Percentiles rank a stretch among this genome's conserved stretches.
Conservation (phyloP, 73 alveolate genomes). For the Breviolum minutum region DNA sequence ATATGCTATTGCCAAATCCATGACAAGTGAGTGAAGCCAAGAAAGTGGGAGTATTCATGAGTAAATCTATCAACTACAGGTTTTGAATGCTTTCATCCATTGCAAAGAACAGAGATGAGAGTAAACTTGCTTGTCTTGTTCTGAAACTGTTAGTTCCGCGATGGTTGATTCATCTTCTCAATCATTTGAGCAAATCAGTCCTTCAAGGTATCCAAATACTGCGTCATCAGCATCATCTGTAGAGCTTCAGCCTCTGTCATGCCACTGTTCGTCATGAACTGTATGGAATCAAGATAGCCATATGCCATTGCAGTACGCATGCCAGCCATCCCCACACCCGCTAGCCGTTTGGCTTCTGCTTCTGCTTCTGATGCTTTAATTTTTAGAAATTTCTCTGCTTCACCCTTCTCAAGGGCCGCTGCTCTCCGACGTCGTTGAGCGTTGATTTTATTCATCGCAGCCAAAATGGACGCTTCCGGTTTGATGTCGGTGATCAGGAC, state of each 20-base stretch:
- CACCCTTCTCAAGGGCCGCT: slow-evolving; percentile 42
- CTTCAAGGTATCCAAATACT: slow-evolving; percentile 65
- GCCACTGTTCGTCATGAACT: neutral
- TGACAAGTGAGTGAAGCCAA: no score
- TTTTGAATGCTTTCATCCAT: neutral
- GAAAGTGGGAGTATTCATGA: no score
- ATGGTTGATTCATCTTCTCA: no score
- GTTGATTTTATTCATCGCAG: slow-evolving; percentile 32
- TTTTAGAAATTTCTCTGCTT: slow-evolving; percentile 1
- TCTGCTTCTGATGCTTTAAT: slow-evolving; percentile 54
- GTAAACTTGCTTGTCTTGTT: no score
- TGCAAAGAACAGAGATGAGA: no score
- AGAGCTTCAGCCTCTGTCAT: slow-evolving; percentile 18
- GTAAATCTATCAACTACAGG: neutral
- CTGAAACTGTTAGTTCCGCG: no score
- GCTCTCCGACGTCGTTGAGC: slow-evolving; percentile 34
- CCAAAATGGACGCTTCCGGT: neutral
- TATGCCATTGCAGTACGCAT: slow-evolving; percentile 59
- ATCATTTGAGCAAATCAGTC: neutral
- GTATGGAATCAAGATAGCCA: slow-evolving; percentile 19
- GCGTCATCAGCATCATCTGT: slow-evolving; percentile 81
- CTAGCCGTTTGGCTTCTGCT: slow-evolving; percentile 46
- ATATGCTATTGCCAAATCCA: no score
- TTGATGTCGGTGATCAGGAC: slow-evolving; percentile 5
- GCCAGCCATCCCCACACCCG: slow-evolving; percentile 68